Evolutionary conservation across 176 grass and related monocot species (phyloP).

Genomic region (Ampelocalamus luodianensis): DNA sequence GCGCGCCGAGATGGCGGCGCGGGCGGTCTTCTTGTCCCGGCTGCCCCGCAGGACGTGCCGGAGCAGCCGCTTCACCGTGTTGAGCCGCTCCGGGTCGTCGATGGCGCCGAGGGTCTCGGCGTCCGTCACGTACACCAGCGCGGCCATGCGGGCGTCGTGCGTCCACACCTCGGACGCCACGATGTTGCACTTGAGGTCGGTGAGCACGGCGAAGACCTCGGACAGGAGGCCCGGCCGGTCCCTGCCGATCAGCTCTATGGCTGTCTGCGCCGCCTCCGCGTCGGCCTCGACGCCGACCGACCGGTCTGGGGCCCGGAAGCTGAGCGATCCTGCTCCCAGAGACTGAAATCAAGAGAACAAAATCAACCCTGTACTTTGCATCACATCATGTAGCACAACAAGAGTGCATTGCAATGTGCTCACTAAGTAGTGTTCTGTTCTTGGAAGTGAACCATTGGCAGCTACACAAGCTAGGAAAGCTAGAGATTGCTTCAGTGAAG

Average conservation of each 20-base stretch:
- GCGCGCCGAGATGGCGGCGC: conserved; percentile 41
- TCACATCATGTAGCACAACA: neutral
- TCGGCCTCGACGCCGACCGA: conserved; percentile 55
- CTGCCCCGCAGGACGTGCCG: conserved; percentile 69
- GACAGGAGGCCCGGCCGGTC: conserved; percentile 87
- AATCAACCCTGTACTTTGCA: neutral
- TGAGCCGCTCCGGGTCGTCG: conserved; percentile 53
- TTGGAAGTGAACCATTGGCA: neutral
- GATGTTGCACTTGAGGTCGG: conserved; percentile 76
- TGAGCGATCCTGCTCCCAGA: conserved; percentile 64
- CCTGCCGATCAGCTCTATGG: conserved; percentile 71
- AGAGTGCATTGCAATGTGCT: neutral
- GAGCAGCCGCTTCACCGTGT: conserved; percentile 65
- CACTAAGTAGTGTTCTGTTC: conserved; percentile 32
- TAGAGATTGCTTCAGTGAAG: neutral
- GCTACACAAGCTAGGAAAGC: neutral
- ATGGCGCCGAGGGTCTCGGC: conserved; percentile 48
- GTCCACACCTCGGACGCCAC: conserved; percentile 90
- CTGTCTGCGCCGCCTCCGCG: conserved; percentile 50
- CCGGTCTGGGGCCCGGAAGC: conserved; percentile 49
- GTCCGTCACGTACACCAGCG: conserved; percentile 76
- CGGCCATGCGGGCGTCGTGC: conserved; percentile 74
- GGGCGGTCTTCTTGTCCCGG: conserved; percentile 45
- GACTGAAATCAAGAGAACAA: conserved; percentile 55
- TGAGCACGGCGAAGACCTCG: conserved; percentile 87